phyloP scores from a whole-genome alignment of 1,284 basidiomycete species.

The Naganishia sp. region DNA sequence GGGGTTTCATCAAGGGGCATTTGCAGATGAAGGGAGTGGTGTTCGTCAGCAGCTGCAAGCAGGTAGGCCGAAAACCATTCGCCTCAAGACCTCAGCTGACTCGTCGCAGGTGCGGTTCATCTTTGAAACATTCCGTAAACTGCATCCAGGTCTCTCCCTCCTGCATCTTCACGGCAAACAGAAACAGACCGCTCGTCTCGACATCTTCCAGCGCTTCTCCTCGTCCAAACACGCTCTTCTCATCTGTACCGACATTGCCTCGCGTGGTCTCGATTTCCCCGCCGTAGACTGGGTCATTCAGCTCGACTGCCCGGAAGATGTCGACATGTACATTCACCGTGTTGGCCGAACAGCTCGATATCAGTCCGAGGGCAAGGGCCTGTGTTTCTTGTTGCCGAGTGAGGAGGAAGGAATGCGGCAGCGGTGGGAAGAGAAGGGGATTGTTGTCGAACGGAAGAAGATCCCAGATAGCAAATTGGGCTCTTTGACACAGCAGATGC shows the following conservation, averaged over 20 bases:
- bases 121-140: slow-evolving; percentile 92
- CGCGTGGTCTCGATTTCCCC: slow-evolving; percentile 95
- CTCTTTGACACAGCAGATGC: slow-evolving; percentile 82
- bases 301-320: slow-evolving; percentile 95
- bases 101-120: slow-evolving; percentile 74
- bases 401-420: slow-evolving; percentile 87
- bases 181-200: slow-evolving; percentile 84
- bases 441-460: slow-evolving; percentile 82
- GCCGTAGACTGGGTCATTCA: slow-evolving; percentile 97
- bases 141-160: slow-evolving; percentile 88
- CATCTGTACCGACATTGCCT: slow-evolving; percentile 96
- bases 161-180: slow-evolving; percentile 96
- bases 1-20: slow-evolving; percentile 93
- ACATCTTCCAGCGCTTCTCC: slow-evolving; percentile 79
- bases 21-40: slow-evolving; percentile 89
- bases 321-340: slow-evolving; percentile 97
- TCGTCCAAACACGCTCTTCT: slow-evolving; percentile 75
- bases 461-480: slow-evolving; percentile 83
- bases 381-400: slow-evolving; percentile 81
- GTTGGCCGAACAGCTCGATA: slow-evolving; percentile 95
- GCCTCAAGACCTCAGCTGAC: neutral
- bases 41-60: slow-evolving; percentile 93
- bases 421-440: slow-evolving; percentile 70
- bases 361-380: slow-evolving; percentile 81
- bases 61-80: slow-evolving; percentile 54